Percentiles rank a stretch among this genome's conserved stretches.
phyloP scores from a whole-genome alignment of 768 basidiomycete genomes.

The Vararia minispora region DNA sequence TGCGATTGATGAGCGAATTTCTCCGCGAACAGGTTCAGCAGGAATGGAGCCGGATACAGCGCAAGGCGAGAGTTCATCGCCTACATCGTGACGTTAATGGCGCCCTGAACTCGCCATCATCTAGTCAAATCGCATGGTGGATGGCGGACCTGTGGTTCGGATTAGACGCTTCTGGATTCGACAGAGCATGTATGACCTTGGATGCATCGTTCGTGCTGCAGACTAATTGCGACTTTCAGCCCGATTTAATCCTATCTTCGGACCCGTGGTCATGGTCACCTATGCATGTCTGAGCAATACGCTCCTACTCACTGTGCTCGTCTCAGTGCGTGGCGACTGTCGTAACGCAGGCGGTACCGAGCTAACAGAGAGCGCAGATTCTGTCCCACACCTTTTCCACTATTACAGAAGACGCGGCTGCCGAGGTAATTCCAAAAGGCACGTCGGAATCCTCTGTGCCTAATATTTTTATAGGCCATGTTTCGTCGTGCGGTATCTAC shows the following conservation, averaged over 20 bases:
- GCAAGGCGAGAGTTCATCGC: too few species aligned
- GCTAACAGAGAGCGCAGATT: too few species aligned
- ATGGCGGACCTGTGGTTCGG: conserved; percentile 92
- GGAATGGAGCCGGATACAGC: conserved; percentile 48
- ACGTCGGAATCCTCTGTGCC: conserved; percentile 1
- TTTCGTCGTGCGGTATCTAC: conserved; percentile 90
- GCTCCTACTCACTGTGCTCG: conserved; percentile 57
- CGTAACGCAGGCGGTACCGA: too few species aligned
- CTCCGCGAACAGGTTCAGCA: conserved; percentile 40
- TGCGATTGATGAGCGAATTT: not conserved
- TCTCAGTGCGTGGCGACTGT: too few species aligned
- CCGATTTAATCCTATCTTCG: conserved; percentile 78
- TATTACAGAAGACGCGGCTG: conserved; percentile 87
- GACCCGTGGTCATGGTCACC: conserved; percentile 81
- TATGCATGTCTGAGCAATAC: conserved; percentile 93
- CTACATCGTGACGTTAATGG: conserved; percentile 14
- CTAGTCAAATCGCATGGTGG: conserved; percentile 80
- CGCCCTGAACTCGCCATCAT: not conserved
- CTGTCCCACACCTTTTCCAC: conserved; percentile 91
- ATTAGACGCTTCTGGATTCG: conserved; percentile 87
- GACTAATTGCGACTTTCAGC: conserved; percentile 24
- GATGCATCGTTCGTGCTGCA: not conserved
- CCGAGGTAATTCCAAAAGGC: conserved; percentile 45
- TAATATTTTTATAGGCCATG: conserved; percentile 54
- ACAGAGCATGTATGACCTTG: conserved; percentile 53